Evolutionary conservation across 305 asterid species (phyloP), one percentile per base, ranked within the genome.

Genomic region (Withania somnifera): DNA sequence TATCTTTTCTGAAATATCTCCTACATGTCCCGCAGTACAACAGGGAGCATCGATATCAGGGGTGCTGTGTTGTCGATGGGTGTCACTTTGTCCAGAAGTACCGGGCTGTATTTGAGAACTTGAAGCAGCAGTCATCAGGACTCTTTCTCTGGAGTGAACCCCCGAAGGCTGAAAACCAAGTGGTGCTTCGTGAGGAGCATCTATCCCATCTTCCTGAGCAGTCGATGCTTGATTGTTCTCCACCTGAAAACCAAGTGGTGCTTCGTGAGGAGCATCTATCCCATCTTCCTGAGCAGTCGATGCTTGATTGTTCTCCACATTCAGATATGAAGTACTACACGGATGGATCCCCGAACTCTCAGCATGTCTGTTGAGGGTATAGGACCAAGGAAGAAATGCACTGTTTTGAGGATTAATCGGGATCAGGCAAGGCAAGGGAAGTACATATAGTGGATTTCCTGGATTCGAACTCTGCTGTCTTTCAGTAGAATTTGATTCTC

Each of bases 341-440:
- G 75, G 86, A 79, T 52, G 64, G 34, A 77, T 30, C 1, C 11
- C 11, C 26, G 67, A 81, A 79, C 57, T 22, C 45, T 69, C 64
- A n/a, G 54, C 53, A 17, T 80, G 82, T 22, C 28, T 51, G 8
- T 81, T 85, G 3, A 54, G 73, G 17, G 38, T 61, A 7, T 82
- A 56, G 30, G 87, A 54, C 51, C 73, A 85, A 58, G 84, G 54
- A 51, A 63, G 81, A 42, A 15, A 45, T 4, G 80, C 64, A 76
- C 13, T 67, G 3, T 50, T 10, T 6, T 73, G 84, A 77, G 87
- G 17, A 47, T 82, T 84, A 28, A 83, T 78, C 3, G 96, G 93
- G 52, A 90, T 86, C 85, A 88, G 79, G 86, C 89, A 91, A 67
- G 93, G 90, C 13, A 88, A 60, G 2, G 96, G 97, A 79, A 85